Conservation (phyloP, 1,284 basidiomycete species). For the Sporisorium iseilematis-ciliati region DNA sequence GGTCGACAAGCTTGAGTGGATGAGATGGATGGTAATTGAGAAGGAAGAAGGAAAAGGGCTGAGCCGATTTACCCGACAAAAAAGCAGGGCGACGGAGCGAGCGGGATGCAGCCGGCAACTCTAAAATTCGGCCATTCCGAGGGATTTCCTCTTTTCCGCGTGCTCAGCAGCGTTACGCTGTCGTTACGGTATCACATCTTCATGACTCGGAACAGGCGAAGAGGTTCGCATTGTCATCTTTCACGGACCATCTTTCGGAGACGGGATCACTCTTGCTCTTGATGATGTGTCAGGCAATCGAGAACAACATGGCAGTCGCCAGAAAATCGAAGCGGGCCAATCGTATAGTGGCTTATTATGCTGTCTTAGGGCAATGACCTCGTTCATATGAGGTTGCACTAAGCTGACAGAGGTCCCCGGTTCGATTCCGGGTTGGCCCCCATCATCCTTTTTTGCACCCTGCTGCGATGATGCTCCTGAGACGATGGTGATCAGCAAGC, state of each 20-base stretch:
- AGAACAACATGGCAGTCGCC: too few relatives aligned
- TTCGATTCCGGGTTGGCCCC: conserved; percentile 57
- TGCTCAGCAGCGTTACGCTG: conserved; percentile 7
- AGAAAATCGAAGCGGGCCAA: conserved; percentile 28
- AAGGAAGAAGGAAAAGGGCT: neutral
- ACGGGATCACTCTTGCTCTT: too few relatives aligned
- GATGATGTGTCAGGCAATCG: too few relatives aligned
- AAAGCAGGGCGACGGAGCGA: neutral
- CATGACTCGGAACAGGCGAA: neutral
- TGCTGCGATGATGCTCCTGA: too few relatives aligned
- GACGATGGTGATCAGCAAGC: too few relatives aligned
- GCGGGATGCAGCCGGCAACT: neutral
- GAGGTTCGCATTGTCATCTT: too few relatives aligned
- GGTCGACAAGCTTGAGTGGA: neutral
- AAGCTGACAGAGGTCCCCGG: conserved; percentile 57
- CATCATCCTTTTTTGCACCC: too few relatives aligned
- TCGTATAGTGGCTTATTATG: conserved; percentile 60
- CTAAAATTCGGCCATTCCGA: neutral
- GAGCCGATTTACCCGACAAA: neutral
- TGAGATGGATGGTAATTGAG: neutral
- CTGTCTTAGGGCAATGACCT: conserved; percentile 48
- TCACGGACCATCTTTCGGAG: too few relatives aligned
- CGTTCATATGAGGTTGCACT: conserved; percentile 13
- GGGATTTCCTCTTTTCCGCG: neutral
- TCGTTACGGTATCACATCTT: conserved; percentile 4